phyloP scores from a whole-genome alignment of 257 asterid species.

The Nicotiana sylvestris region DNA sequence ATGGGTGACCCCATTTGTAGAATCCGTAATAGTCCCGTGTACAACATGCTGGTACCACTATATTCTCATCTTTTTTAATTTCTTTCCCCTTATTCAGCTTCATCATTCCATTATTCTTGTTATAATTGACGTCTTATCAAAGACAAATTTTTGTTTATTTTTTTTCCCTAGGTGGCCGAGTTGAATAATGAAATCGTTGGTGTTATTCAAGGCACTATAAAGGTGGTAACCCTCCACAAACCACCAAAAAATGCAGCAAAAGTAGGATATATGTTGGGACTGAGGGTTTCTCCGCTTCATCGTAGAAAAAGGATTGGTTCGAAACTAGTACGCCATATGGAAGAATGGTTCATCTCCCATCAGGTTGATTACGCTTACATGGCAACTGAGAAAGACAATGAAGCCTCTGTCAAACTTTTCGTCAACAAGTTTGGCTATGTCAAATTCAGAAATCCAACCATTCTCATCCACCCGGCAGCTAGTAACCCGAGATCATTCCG shows the following conservation, averaged over 20 bases:
- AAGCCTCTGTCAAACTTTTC: constrained; percentile 30
- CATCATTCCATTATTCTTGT: too few relatives aligned
- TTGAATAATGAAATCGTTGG: constrained; percentile 36
- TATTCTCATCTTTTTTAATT: neutral
- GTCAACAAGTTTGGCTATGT: constrained; percentile 23
- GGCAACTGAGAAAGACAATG: constrained; percentile 38
- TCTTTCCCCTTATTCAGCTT: neutral
- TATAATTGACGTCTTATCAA: neutral
- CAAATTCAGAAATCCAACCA: constrained; percentile 28
- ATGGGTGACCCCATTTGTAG: constrained; percentile 46
- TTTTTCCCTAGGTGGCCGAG: constrained; percentile 28
- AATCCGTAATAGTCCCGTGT: constrained; percentile 39
- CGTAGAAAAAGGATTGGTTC: constrained; percentile 33
- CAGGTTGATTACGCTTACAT: constrained; percentile 35
- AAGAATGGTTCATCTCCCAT: constrained; percentile 31
- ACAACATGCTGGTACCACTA: constrained; percentile 33
- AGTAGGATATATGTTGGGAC: constrained; percentile 34
- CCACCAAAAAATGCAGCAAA: constrained; percentile 19
- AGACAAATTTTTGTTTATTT: neutral
- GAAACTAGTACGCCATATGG: constrained; percentile 21
- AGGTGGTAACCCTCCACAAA: constrained; percentile 22
- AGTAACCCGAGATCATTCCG: neutral
- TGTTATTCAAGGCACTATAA: constrained; percentile 32
- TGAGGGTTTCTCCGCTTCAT: constrained; percentile 33
- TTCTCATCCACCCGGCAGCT: constrained; percentile 30